phyloP scores from a whole-genome alignment of 176 grass and related monocot species.

The Metroxylon sagu region DNA sequence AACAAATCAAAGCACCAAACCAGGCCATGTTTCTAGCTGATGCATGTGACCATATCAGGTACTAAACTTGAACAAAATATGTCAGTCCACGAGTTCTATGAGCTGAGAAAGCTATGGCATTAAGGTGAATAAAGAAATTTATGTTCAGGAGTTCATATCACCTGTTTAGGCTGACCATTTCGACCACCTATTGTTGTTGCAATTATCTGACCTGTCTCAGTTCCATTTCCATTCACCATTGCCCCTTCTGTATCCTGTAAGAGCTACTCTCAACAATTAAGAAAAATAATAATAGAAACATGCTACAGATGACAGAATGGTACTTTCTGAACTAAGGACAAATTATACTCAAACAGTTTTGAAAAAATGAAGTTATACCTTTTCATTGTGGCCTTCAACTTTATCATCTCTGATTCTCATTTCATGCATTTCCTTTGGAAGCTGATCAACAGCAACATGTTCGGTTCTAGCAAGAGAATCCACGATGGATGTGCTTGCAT shows the following conservation, averaged over 20 bases:
- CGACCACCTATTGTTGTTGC: conserved; percentile 1
- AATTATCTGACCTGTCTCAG: conserved; percentile 5
- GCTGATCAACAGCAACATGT: neutral
- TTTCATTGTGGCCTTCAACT: conserved; percentile 6
- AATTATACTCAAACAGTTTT: neutral
- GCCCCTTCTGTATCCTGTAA: neutral
- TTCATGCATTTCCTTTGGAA: conserved; percentile 13
- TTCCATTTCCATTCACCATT: conserved; percentile 6
- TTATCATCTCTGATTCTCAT: conserved; percentile 21
- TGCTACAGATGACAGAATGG: neutral
- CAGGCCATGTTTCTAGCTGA: too few relatives aligned
- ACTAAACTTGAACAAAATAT: too few relatives aligned
- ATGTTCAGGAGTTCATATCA: neutral
- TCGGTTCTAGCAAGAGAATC: neutral
- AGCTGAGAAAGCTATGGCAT: too few relatives aligned
- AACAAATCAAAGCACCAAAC: too few relatives aligned
- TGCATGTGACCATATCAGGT: too few relatives aligned
- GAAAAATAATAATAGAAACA: neutral
- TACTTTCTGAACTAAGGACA: neutral
- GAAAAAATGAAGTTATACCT: neutral
- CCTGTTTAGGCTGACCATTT: conserved; percentile 8
- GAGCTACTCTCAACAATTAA: neutral
- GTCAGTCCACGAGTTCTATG: too few relatives aligned
- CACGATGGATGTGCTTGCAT: neutral
- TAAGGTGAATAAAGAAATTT: too few relatives aligned